Conservation (phyloP, 192 early-diverging fungal species). For the Gryganskiella cystojenkinii region DNA sequence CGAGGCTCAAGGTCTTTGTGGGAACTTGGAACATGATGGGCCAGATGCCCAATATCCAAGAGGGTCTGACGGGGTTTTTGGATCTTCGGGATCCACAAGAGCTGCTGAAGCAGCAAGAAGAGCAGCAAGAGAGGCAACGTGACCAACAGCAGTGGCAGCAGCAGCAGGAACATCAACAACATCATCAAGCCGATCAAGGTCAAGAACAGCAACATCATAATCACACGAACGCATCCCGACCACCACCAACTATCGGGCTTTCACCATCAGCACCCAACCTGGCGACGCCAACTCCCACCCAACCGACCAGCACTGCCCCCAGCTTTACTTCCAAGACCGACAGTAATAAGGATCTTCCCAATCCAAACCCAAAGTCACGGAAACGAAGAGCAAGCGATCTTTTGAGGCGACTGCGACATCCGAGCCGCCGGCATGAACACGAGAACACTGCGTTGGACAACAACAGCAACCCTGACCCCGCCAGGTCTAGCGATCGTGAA, state of each 20-base stretch:
- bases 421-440: too few relatives aligned
- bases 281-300: neutral
- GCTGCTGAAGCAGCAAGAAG: neutral
- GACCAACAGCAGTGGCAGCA: neutral
- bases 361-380: neutral
- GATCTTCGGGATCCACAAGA: constrained; percentile 12
- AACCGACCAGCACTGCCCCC: neutral
- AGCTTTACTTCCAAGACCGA: neutral
- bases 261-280: neutral
- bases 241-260: neutral
- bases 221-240: neutral
- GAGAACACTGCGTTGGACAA: too few relatives aligned
- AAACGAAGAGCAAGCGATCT: constrained; percentile 1
- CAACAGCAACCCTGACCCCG: too few relatives aligned
- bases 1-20: constrained; percentile 63
- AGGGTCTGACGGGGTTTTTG: constrained; percentile 53
- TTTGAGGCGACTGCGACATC: constrained; percentile 5
- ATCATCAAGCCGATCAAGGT: neutral
- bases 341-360: neutral
- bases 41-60: constrained; percentile 35
- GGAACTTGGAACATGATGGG: constrained; percentile 71
- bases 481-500: neutral
- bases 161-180: neutral
- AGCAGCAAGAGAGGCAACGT: constrained; percentile 6
- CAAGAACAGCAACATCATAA: neutral